Conservation (phyloP, 805 yeast species). For the Starmerella bacillaris region DNA sequence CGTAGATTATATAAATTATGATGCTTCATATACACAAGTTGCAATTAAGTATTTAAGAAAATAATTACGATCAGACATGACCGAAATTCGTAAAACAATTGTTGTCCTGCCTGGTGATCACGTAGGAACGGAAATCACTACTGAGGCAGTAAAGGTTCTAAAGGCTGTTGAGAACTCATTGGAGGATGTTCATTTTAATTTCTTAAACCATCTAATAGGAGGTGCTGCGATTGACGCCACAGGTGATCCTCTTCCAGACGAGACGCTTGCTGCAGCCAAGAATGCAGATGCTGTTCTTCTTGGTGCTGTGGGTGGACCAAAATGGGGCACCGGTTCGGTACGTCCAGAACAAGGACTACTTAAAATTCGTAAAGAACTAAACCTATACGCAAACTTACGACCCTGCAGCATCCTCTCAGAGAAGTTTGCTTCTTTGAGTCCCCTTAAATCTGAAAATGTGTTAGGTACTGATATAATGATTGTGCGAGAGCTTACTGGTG, state of each 20-base stretch:
- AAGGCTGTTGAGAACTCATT: constrained; percentile 50
- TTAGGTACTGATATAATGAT: constrained; percentile 83
- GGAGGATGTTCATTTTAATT: constrained; percentile 47
- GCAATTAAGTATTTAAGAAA: too few relatives aligned
- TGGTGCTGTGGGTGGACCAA: constrained; percentile 99
- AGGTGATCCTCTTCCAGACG: constrained; percentile 80
- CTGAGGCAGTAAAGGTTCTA: constrained; percentile 82
- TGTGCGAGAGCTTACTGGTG: constrained; percentile 94
- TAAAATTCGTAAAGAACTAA: constrained; percentile 84
- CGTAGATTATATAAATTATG: too few relatives aligned
- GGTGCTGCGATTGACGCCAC: constrained; percentile 98
- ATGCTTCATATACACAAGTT: too few relatives aligned
- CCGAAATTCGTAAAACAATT: constrained; percentile 45
- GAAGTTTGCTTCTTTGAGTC: constrained; percentile 65
- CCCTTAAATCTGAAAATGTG: constrained; percentile 68
- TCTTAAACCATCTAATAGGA: constrained; percentile 75
- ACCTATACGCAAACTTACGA: constrained; percentile 86
- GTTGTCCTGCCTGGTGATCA: constrained; percentile 94
- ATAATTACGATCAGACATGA: too few relatives aligned
- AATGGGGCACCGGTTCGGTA: constrained; percentile 94
- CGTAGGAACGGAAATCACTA: constrained; percentile 78
- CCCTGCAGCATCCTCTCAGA: constrained; percentile 91
- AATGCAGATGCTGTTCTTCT: constrained; percentile 83
- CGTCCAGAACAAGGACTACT: constrained; percentile 96
- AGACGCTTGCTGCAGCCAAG: constrained; percentile 64